These are phyloP conservation scores for Cladosporium cucumerinum DNA, from an alignment of 2,329 filamentous ascomycete species.

Conservation along the genomic window DNA sequence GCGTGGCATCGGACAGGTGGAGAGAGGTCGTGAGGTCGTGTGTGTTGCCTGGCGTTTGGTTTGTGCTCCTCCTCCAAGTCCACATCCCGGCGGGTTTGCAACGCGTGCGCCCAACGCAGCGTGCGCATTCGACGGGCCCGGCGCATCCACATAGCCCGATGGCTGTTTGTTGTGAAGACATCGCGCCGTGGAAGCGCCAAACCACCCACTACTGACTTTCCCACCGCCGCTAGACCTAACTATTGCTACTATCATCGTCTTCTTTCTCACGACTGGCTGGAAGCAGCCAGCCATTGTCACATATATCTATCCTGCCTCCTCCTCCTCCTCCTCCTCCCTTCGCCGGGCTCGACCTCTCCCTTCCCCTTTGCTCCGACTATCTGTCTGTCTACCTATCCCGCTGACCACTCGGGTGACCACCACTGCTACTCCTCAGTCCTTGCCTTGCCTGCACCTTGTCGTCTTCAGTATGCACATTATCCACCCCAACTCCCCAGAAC, in stretches of 20 bases:
- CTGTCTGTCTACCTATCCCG: background rate
- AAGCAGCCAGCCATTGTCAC: background rate
- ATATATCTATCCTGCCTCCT: constrained; percentile 2
- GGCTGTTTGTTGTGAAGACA: background rate
- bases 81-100: constrained; percentile 10
- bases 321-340: constrained; percentile 1
- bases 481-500: constrained; percentile 19
- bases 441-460: constrained; percentile 4
- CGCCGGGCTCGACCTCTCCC: background rate
- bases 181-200: constrained; percentile 11
- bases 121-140: constrained; percentile 7
- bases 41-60: background rate
- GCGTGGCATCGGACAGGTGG: constrained; percentile 8
- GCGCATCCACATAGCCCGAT: constrained; percentile 14
- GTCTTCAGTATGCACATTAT: constrained; percentile 28
- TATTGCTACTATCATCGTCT: background rate
- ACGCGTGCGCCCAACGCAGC: background rate
- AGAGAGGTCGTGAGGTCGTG: background rate
- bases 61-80: background rate
- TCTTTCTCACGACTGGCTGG: background rate
- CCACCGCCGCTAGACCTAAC: background rate
- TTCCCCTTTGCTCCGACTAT: background rate
- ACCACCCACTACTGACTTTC: constrained; percentile 8
- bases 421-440: background rate
- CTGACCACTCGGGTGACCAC: background rate